Percentiles rank a stretch among this genome's conserved stretches.
Evolutionary conservation across 495 filamentous ascomycete species (phyloP).

Genomic region (Xylaria bambusicola): DNA sequence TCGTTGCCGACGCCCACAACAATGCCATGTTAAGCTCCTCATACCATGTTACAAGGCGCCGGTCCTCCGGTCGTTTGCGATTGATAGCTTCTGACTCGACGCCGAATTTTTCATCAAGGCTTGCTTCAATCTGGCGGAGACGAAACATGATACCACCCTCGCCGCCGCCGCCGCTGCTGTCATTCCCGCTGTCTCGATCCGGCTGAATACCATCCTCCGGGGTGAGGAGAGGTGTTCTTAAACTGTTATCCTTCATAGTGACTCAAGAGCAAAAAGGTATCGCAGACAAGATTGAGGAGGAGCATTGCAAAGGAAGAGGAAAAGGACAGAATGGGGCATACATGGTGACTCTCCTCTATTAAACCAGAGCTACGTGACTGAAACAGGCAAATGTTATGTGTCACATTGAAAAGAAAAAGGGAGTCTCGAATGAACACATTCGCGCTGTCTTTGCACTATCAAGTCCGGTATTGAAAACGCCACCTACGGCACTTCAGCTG

Average conservation of each 20-base stretch:
- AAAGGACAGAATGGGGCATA: too few species aligned
- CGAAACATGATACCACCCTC: slow-evolving; percentile 29
- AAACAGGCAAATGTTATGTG: background rate
- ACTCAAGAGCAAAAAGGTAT: background rate
- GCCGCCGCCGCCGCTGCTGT: background rate
- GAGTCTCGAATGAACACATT: background rate
- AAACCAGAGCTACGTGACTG: background rate
- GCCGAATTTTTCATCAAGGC: slow-evolving; percentile 54
- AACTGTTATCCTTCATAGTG: background rate
- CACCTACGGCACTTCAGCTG: slow-evolving; percentile 10
- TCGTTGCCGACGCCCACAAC: slow-evolving; percentile 53
- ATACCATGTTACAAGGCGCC: slow-evolving; percentile 35
- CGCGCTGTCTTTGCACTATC: background rate
- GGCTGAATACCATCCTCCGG: background rate
- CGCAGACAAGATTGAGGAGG: background rate
- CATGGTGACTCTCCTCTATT: background rate
- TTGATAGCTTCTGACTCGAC: slow-evolving; percentile 56
- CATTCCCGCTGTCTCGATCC: background rate
- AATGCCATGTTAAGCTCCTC: slow-evolving; percentile 23
- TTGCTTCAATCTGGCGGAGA: slow-evolving; percentile 48
- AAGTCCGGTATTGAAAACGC: background rate
- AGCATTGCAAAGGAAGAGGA: background rate
- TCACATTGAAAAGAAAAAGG: background rate
- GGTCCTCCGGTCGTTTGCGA: slow-evolving; percentile 53
- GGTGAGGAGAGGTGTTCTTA: background rate